Evolutionary conservation across 306 rosid species (phyloP).

Genomic region (Fagus sylvatica): DNA sequence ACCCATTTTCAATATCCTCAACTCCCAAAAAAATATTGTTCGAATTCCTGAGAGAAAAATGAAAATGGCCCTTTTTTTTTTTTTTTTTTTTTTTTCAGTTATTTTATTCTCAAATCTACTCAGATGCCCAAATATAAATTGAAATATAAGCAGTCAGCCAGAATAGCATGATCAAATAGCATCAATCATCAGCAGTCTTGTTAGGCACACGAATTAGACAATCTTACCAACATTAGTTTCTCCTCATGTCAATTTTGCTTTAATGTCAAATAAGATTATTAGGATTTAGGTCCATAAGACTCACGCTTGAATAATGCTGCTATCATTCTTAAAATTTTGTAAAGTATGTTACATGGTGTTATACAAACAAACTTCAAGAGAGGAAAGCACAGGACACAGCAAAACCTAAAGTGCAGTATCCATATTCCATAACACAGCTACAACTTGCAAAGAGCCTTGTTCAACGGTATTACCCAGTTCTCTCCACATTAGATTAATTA

Average conservation of each 20-base stretch:
- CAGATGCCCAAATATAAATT: too few relatives aligned
- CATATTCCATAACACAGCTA: not conserved
- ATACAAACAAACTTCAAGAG: not conserved
- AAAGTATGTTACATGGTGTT: not conserved
- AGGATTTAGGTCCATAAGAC: too few relatives aligned
- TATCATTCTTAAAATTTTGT: not conserved
- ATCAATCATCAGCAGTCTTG: not conserved
- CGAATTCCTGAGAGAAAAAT: not conserved
- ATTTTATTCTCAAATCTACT: not conserved
- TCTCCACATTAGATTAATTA: too few relatives aligned
- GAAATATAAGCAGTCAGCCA: too few relatives aligned
- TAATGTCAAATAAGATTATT: not conserved
- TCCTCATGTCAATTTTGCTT: not conserved
- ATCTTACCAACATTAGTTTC: not conserved
- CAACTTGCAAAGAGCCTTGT: not conserved
- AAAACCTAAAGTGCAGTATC: not conserved
- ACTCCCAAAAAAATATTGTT: not conserved
- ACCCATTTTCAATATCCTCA: not conserved
- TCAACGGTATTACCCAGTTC: too few relatives aligned
- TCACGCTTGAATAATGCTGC: too few relatives aligned
- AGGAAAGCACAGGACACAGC: not conserved
- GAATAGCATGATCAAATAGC: not conserved
- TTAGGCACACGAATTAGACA: too few relatives aligned
- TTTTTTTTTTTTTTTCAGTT: not conserved
- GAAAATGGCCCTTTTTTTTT: not conserved